Evolutionary conservation across 495 filamentous ascomycete species (phyloP), one percentile per base, ranked within the genome.

Genomic region (Echria macrotheca): DNA sequence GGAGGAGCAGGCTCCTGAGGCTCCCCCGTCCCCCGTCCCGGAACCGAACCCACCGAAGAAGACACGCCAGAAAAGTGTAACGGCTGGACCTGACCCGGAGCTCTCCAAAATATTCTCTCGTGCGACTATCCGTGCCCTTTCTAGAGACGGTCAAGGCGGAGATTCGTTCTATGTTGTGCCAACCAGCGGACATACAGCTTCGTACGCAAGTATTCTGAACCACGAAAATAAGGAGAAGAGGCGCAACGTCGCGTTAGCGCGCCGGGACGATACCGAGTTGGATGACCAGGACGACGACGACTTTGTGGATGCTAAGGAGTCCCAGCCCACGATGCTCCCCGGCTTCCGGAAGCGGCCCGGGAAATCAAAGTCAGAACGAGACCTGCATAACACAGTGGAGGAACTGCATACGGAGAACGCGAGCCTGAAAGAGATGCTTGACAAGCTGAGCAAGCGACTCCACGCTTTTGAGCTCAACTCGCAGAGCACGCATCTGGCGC

Each of bases 101-200:
- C 73, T 91, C 21, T 79, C 72, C 47, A 82, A 79, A 31, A 71
- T 90, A 25, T 91, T 90, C 67, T 94, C 88, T 4, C 79, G 76
- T 46, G 86, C 90, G 10, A 87, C 90, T 5, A 75, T 96, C 35
- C 77, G 81, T 23, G 87, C 89, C 9, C 69, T 77, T n/a, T 49
- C 61, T 5, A 60, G 64, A 22, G 69, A 70, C 29, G 68, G 64
- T 8, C 68, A 82, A 15, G 73, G 68, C 6, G 69, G 71, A 28
- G 90, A 96, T 60, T 89, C 84, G 22, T 98, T 97, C 72, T 96
- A 96, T 60, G 87, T 98, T 1, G 93, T 98, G 0, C 93, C 91
- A 7, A 83, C 86, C 0, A 86, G 87, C 4, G 93, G 93, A 22
- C 87, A 89, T 48, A 95, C 89, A 0, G 80, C 87, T 33, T 86